Conservation (phyloP, 2,329 filamentous ascomycete genomes). For the Xylariaceae sp. region DNA sequence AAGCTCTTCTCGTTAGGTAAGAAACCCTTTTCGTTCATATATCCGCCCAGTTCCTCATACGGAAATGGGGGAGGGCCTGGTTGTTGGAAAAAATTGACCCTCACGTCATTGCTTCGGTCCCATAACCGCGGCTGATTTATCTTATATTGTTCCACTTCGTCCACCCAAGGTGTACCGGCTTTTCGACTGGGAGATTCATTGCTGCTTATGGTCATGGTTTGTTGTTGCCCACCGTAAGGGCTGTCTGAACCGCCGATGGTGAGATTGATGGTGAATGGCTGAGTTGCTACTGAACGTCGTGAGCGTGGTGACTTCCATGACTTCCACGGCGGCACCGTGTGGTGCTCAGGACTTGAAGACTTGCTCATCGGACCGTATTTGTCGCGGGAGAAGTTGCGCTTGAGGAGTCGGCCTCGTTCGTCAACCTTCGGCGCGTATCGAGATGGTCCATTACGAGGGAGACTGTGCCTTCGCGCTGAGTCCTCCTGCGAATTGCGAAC, state of each 20-base stretch:
- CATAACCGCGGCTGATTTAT: neutral
- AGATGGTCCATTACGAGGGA: too few relatives aligned
- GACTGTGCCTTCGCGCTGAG: too few relatives aligned
- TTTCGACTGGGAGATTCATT: neutral
- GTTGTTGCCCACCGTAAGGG: neutral
- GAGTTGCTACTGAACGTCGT: neutral
- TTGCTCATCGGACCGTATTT: neutral
- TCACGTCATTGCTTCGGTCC: neutral
- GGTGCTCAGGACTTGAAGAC: neutral
- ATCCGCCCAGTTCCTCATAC: slow-evolving; percentile 1
- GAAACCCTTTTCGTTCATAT: slow-evolving; percentile 1
- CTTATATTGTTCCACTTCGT: neutral
- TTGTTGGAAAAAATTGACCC: slow-evolving; percentile 1
- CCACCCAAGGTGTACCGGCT: neutral
- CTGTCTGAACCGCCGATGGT: slow-evolving; percentile 1
- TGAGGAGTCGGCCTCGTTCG: neutral
- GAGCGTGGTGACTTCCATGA: slow-evolving; percentile 1
- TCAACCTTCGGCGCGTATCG: too few relatives aligned
- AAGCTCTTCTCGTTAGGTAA: neutral
- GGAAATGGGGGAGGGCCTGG: slow-evolving; percentile 1
- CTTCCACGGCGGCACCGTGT: neutral
- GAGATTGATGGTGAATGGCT: slow-evolving; percentile 3
- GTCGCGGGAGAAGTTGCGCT: neutral
- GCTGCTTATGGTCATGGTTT: neutral
- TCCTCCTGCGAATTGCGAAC: too few relatives aligned